Evolutionary conservation across 192 early-diverging fungal species (phyloP).

Genomic region (Allomyces arbusculus): DNA sequence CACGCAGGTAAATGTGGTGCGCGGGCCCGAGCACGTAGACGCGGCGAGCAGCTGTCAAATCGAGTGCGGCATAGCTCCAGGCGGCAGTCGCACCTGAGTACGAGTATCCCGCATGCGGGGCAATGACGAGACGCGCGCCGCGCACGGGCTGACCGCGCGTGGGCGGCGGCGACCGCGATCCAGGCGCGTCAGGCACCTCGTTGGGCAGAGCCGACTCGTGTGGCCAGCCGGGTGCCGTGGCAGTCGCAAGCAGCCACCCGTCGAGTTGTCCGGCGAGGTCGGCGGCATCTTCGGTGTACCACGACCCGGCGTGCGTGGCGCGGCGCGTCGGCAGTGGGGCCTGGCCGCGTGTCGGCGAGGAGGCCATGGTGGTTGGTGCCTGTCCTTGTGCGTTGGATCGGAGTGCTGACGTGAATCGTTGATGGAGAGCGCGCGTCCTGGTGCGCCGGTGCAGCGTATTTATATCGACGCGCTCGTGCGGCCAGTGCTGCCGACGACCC

Average conservation of each 20-base stretch:
- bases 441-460: too few species aligned
- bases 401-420: too few species aligned
- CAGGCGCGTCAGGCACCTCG: background rate
- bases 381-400: too few species aligned
- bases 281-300: background rate
- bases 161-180: too few species aligned
- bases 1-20: slow-evolving; percentile 64
- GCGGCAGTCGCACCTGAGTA: slow-evolving; percentile 83
- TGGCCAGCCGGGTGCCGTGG: background rate
- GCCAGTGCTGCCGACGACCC: too few species aligned
- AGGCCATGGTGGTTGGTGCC: too few species aligned
- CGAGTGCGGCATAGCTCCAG: slow-evolving; percentile 61
- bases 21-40: slow-evolving; percentile 88
- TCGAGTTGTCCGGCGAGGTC: background rate
- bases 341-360: too few species aligned
- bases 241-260: background rate
- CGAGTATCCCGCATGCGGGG: slow-evolving; percentile 63
- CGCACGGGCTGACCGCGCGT: too few species aligned
- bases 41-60: slow-evolving; percentile 37
- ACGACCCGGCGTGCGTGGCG: background rate
- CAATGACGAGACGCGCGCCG: background rate
- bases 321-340: background rate
- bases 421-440: too few species aligned
- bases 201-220: background rate
- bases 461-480: too few species aligned